Conservation (phyloP, 108 stramenopile genomes). For the Cyclotella sp. region DNA sequence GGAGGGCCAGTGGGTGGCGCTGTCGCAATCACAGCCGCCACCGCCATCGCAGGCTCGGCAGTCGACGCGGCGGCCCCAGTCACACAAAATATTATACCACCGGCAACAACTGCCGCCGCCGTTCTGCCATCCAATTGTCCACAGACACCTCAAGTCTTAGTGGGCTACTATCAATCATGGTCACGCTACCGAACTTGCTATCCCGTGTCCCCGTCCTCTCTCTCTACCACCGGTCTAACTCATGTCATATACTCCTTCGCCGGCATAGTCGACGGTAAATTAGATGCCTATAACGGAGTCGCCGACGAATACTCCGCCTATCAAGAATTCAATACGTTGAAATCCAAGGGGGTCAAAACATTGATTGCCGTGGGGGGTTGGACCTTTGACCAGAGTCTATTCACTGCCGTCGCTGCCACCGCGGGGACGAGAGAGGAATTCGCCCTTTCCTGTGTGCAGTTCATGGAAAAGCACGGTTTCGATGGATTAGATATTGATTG, state of each 20-base stretch:
- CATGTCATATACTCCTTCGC: slow-evolving; percentile 47
- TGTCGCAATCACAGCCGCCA: not conserved
- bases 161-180: slow-evolving; percentile 53
- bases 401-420: slow-evolving; percentile 20
- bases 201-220: slow-evolving; percentile 19
- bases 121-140: slow-evolving; percentile 14
- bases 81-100: no score
- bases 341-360: slow-evolving; percentile 29
- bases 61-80: no score
- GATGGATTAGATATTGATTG: slow-evolving; percentile 55
- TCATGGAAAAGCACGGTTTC: slow-evolving; percentile 23
- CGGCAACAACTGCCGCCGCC: not conserved
- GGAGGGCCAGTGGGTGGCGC: not conserved
- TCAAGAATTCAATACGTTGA: slow-evolving; percentile 35
- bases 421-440: slow-evolving; percentile 9
- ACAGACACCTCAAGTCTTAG: slow-evolving; percentile 20
- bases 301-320: slow-evolving; percentile 32
- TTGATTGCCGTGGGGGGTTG: slow-evolving; percentile 47
- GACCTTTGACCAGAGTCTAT: slow-evolving; percentile 45
- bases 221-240: slow-evolving; percentile 24
- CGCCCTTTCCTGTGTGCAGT: slow-evolving; percentile 30
- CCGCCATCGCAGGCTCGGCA: no score
- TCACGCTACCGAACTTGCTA: slow-evolving; percentile 37
- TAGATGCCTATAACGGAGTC: slow-evolving; percentile 45
- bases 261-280: slow-evolving; percentile 19